These are phyloP conservation scores for Nannochloropsis salina DNA, from an alignment of 108 stramenopile species.

Conservation along the genomic window DNA sequence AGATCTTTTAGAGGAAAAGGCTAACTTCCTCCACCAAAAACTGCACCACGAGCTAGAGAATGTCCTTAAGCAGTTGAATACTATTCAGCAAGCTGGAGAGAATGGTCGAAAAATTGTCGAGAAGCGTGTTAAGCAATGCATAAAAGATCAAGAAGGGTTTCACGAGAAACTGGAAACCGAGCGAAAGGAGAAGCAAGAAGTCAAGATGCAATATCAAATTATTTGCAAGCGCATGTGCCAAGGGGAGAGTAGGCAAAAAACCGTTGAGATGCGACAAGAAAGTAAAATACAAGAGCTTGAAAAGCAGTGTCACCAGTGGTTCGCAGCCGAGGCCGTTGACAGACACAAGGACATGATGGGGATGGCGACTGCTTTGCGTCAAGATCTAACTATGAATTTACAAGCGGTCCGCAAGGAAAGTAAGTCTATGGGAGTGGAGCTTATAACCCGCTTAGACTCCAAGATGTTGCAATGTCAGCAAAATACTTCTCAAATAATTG, in stretches of 20 bases:
- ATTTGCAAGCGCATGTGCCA: not conserved
- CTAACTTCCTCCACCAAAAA: not conserved
- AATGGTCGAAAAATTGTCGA: not conserved
- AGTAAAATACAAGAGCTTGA: not conserved
- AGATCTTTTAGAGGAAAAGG: not conserved
- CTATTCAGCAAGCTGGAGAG: not conserved
- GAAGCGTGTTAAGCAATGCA: not conserved
- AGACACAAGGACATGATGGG: not conserved
- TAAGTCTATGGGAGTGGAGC: not conserved
- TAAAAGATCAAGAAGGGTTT: not conserved
- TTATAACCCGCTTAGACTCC: not conserved
- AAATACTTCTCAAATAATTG: not conserved
- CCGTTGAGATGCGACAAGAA: not conserved
- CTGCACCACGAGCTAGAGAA: not conserved
- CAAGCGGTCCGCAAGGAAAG: conserved; percentile 11
- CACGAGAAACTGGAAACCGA: not conserved
- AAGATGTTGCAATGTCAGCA: not conserved
- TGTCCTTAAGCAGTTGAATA: not conserved
- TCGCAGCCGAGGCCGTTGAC: not conserved
- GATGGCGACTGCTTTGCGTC: not conserved
- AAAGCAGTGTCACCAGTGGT: not conserved
- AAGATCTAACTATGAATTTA: not conserved
- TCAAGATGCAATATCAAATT: not conserved
- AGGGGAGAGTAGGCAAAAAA: not conserved
- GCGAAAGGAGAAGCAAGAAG: not conserved